Conservation (phyloP, 1,284 basidiomycete species). For the Leccinum subspadiceum region DNA sequence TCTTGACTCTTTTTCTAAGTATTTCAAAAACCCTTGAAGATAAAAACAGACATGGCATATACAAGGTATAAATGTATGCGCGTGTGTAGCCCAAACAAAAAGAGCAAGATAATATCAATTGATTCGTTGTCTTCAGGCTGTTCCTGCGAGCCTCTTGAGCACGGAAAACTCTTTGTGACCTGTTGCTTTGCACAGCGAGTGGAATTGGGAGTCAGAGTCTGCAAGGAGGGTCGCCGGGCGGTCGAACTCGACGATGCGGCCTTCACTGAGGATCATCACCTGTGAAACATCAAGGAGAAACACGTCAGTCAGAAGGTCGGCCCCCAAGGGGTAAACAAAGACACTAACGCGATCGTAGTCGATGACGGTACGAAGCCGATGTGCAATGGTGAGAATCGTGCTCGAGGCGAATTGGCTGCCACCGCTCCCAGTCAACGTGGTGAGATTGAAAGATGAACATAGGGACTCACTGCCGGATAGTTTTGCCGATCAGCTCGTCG, state of each 20-base stretch:
- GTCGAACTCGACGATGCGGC: constrained; percentile 81
- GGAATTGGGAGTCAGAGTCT: constrained; percentile 68
- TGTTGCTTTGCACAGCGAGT: constrained; percentile 78
- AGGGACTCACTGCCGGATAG: no score
- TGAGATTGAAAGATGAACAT: no score
- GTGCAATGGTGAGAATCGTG: constrained; percentile 72
- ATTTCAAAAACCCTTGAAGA: background rate
- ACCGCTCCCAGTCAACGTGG: constrained; percentile 1
- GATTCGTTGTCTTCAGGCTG: constrained; percentile 26
- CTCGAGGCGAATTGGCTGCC: constrained; percentile 60
- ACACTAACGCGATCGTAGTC: constrained; percentile 59
- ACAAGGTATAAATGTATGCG: constrained; percentile 10
- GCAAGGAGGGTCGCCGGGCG: constrained; percentile 65
- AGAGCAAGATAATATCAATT: background rate
- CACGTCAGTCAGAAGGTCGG: background rate
- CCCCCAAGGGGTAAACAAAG: background rate
- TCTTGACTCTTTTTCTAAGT: background rate
- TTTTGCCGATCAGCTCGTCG: no score
- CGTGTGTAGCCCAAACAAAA: background rate
- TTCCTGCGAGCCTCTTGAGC: constrained; percentile 65
- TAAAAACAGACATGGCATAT: background rate
- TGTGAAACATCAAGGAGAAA: constrained; percentile 26
- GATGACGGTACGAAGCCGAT: constrained; percentile 67
- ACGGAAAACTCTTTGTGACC: constrained; percentile 77
- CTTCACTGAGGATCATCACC: constrained; percentile 89